Conservation (phyloP, 1,284 basidiomycete genomes). For the Ustilago cynodontis region DNA sequence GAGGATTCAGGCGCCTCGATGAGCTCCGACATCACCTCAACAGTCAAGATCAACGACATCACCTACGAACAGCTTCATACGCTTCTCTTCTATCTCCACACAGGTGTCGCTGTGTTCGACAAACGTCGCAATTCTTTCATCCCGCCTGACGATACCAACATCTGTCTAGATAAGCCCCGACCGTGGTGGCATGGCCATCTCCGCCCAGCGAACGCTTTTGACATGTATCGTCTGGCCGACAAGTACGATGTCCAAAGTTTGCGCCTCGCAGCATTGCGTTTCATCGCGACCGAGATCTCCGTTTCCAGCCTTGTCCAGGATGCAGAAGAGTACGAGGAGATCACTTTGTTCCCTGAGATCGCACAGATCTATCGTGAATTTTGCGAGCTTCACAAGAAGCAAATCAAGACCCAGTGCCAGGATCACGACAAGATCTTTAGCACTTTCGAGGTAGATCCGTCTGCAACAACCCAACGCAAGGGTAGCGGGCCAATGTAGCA, state of each 20-base stretch:
- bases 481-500: neutral
- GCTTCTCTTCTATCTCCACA: constrained; percentile 11
- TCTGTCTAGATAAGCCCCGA: neutral
- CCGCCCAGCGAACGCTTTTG: constrained; percentile 11
- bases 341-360: constrained; percentile 18
- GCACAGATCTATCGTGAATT: constrained; percentile 6
- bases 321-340: constrained; percentile 10
- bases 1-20: too few species aligned
- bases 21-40: neutral
- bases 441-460: neutral
- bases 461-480: neutral
- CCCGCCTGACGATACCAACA: too few species aligned
- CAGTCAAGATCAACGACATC: neutral
- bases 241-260: constrained; percentile 9
- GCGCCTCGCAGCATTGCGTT: constrained; percentile 6
- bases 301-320: neutral
- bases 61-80: constrained; percentile 6
- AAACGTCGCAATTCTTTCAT: neutral
- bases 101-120: neutral
- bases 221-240: constrained; percentile 23
- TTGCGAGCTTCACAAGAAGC: neutral
- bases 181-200: constrained; percentile 1
- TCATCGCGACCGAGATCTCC: constrained; percentile 7
- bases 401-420: neutral
- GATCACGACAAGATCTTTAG: constrained; percentile 6